phyloP scores from a whole-genome alignment of 495 filamentous ascomycete species.

The Pyronema omphalodes region DNA sequence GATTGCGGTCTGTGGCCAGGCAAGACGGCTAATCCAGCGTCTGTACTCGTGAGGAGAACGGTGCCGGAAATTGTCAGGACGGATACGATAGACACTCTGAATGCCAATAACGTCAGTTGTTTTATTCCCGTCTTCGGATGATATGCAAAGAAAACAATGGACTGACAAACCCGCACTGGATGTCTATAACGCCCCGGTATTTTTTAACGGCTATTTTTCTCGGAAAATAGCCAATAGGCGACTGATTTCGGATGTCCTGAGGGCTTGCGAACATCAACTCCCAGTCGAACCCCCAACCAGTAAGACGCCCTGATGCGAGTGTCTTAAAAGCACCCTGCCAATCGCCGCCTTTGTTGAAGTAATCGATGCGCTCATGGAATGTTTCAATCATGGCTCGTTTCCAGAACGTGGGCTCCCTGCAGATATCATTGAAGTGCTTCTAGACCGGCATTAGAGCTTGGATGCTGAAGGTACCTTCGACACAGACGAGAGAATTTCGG shows the following conservation, averaged over 20 bases:
- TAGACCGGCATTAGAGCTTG: too few species aligned
- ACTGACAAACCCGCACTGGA: background rate
- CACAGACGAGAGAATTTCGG: background rate
- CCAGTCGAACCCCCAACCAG: background rate
- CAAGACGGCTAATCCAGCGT: background rate
- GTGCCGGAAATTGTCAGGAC: background rate
- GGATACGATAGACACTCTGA: background rate
- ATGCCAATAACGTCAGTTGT: background rate
- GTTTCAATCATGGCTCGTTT: background rate
- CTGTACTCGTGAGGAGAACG: background rate
- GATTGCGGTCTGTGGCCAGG: background rate
- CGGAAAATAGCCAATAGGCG: too few species aligned
- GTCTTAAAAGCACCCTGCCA: background rate
- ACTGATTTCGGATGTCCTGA: too few species aligned
- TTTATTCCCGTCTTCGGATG: background rate
- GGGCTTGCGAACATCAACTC: too few species aligned
- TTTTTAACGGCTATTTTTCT: background rate
- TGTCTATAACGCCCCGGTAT: background rate
- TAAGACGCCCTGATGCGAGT: background rate
- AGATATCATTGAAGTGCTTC: background rate
- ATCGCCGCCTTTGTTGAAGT: background rate
- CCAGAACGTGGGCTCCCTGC: slow-evolving; percentile 1
- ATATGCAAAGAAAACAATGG: background rate
- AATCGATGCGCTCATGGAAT: background rate
- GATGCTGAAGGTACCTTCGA: background rate